Conservation (phyloP, 2,329 filamentous ascomycete genomes). For the Clonostachys rosea region DNA sequence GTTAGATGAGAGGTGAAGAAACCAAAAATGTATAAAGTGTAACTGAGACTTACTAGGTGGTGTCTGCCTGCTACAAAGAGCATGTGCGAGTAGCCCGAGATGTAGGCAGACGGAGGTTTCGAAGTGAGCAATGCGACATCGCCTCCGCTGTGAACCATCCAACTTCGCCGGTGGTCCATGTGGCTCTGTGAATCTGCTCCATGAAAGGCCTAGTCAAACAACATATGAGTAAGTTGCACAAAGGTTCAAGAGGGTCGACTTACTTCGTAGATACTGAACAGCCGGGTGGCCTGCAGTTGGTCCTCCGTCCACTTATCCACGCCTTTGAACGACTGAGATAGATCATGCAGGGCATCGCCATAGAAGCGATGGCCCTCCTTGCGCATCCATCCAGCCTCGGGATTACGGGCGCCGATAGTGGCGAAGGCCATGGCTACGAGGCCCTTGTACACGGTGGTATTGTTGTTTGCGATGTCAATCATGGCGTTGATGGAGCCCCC, state of each 20-base stretch:
- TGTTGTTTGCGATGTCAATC: background rate
- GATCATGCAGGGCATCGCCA: slow-evolving; percentile 1
- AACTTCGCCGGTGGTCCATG: background rate
- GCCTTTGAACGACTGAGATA: background rate
- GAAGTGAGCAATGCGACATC: background rate
- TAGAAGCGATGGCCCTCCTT: slow-evolving; percentile 1
- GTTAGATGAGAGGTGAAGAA: background rate
- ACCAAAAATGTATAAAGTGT: background rate
- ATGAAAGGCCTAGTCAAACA: background rate
- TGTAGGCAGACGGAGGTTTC: background rate
- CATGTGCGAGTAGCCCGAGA: background rate
- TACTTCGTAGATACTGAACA: slow-evolving; percentile 3
- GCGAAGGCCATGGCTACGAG: slow-evolving; percentile 1
- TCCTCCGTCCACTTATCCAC: background rate
- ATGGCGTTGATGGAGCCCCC: background rate
- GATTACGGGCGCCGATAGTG: background rate
- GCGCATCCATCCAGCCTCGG: background rate
- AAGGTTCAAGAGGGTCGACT: background rate
- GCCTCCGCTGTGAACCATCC: slow-evolving; percentile 1
- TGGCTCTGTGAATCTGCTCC: background rate
- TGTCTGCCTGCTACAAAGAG: slow-evolving; percentile 2
- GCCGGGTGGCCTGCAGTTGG: background rate
- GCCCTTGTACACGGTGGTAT: background rate
- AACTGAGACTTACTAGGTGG: background rate
- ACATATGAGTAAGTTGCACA: background rate